A percentile compares a stretch with the other conserved stretches of the same genome.
These are phyloP conservation scores for Globisporangium spinosum DNA, from an alignment of 352 stramenopile genomes.

Conservation along the genomic window DNA sequence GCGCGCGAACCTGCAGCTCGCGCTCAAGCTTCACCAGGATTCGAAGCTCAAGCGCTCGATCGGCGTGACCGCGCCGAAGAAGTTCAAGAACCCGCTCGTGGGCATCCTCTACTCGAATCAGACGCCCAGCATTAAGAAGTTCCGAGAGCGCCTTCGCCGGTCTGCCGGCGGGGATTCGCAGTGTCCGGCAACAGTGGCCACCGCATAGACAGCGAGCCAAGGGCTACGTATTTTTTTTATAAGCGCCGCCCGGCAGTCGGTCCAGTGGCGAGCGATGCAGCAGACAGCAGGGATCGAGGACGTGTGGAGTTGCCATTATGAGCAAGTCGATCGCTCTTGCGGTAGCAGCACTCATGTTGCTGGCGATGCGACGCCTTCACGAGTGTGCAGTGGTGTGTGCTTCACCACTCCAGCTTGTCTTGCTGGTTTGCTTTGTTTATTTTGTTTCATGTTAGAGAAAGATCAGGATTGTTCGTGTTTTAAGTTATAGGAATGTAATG, in stretches of 20 bases:
- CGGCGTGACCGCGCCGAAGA: conserved; percentile 27
- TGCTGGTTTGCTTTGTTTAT: not conserved
- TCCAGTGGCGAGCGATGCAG: not conserved
- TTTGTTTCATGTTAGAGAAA: conserved; percentile 9
- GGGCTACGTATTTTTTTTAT: conserved; percentile 9
- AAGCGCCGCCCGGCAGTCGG: not conserved
- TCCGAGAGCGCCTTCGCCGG: conserved; percentile 54
- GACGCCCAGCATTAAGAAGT: conserved; percentile 67
- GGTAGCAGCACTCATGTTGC: not conserved
- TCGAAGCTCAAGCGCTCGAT: conserved; percentile 36
- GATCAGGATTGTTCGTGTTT: not conserved
- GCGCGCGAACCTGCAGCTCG: conserved; percentile 46
- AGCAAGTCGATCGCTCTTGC: not conserved
- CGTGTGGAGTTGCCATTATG: not conserved
- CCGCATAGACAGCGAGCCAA: not conserved
- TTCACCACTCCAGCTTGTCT: not conserved
- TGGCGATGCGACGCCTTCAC: not conserved
- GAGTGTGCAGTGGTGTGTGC: not conserved
- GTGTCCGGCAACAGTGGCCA: conserved; percentile 2
- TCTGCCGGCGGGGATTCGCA: conserved; percentile 25
- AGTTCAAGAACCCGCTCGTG: conserved; percentile 57
- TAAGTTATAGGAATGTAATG: conserved; percentile 14
- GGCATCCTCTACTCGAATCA: conserved; percentile 53
- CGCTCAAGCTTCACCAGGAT: conserved; percentile 57
- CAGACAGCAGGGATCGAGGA: not conserved